phyloP scores from a whole-genome alignment of 305 asterid species.

The Ilex paraguariensis region DNA sequence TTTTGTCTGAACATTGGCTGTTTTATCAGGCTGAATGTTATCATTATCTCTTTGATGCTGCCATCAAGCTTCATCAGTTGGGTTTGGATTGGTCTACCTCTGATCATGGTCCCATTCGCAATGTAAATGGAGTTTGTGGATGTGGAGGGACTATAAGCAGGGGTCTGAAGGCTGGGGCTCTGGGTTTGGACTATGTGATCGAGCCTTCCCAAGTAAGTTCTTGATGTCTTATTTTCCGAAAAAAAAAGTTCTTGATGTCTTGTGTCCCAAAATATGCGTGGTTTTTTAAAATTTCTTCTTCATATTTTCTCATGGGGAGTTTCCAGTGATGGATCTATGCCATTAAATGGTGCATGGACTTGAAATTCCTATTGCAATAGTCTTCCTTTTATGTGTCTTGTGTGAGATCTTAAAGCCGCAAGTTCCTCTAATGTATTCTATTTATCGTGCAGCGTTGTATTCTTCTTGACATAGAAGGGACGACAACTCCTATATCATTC shows the following conservation, averaged over 20 bases:
- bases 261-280: no score
- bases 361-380: not conserved
- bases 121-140: not conserved
- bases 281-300: no score
- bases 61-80: not conserved
- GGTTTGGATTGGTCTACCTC: not conserved
- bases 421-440: not conserved
- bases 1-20: not conserved
- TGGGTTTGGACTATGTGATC: not conserved
- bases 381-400: no score
- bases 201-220: not conserved
- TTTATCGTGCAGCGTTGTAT: not conserved
- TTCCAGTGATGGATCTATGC: not conserved
- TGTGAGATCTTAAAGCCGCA: no score
- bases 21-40: not conserved
- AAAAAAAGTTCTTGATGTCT: no score
- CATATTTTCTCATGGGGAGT: no score
- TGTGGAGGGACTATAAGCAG: not conserved
- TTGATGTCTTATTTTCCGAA: no score
- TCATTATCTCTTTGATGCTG: not conserved
- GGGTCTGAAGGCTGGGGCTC: not conserved
- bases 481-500: not conserved
- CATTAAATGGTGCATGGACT: not conserved
- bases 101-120: not conserved
- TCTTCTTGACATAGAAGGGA: not conserved